phyloP scores from a whole-genome alignment of 2,329 filamentous ascomycete genomes.

The Diplodia sapinea region DNA sequence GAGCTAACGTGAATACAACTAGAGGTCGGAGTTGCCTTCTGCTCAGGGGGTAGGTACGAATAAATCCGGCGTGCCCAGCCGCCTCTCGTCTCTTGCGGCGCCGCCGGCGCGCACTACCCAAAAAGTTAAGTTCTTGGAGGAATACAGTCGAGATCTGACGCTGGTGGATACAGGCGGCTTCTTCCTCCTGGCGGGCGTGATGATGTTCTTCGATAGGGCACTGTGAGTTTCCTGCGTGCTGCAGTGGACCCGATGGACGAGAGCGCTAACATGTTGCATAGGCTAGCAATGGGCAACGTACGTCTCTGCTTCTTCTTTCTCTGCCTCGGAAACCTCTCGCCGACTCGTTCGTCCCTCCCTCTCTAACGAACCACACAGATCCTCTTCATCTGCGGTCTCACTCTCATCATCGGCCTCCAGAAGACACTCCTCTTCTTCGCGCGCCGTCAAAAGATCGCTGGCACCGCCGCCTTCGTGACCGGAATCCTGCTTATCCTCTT shows the following conservation, averaged over 20 bases:
- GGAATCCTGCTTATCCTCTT: constrained; percentile 86
- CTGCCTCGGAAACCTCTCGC: background rate
- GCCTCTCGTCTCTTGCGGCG: constrained; percentile 4
- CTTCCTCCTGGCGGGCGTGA: constrained; percentile 91
- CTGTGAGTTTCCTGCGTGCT: constrained; percentile 66
- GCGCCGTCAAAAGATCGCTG: constrained; percentile 88
- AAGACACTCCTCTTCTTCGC: constrained; percentile 96
- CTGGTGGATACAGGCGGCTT: constrained; percentile 70
- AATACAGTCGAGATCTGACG: constrained; percentile 36
- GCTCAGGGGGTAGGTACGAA: constrained; percentile 82
- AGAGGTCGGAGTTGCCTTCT: constrained; percentile 98
- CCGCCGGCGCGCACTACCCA: constrained; percentile 21
- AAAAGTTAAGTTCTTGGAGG: constrained; percentile 26
- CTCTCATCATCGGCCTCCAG: constrained; percentile 89
- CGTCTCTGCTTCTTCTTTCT: constrained; percentile 38
- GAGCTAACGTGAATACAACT: constrained; percentile 24
- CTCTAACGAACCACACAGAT: constrained; percentile 63
- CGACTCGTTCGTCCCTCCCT: background rate
- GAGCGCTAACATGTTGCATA: constrained; percentile 46
- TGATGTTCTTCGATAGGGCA: constrained; percentile 97
- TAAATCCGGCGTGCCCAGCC: constrained; percentile 6
- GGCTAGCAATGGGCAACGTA: constrained; percentile 98
- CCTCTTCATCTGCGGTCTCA: constrained; percentile 95
- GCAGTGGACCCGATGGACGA: background rate
- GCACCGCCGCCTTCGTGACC: constrained; percentile 83